Evolutionary conservation across 1,284 basidiomycete genomes (phyloP), one percentile per base, ranked within the genome.

Genomic region (Psilocybe mexicana): DNA sequence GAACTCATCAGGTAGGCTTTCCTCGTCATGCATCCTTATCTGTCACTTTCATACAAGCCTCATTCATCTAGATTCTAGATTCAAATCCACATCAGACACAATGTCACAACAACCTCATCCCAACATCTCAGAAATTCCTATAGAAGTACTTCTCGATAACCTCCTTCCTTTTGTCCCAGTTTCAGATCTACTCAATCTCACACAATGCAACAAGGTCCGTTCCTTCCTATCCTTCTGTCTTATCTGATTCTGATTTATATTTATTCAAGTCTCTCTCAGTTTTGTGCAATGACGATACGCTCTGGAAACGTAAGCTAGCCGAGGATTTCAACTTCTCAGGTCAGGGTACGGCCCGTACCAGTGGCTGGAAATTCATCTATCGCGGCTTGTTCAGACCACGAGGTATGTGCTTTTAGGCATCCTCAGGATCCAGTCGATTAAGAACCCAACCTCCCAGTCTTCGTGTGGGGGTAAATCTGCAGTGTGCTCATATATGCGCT

Each of bases 311-410:
- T 33, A 88, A 84, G 63, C 78, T 92, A 6, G 70, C 80, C 38
- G 68, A 72, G n/a, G 93, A 95, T 69, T 94, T 87, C 76, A 90
- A 93, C 67, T 93, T 92, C 67, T 79, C 84, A 11, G 83, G 84
- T 3, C 76, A 80, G 42, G 80, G 78, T 28, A 92, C 87, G 0
- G 90, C 90, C 14, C 77, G 91, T 24, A 85, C 79, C 18, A 84
- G 75, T 49, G 92, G 92, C 51, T 94, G 86, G 84, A 88, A 88
- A 72, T 82, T 86, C 63, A 85, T 95, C 36, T 95, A 94, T 74
- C 79, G 79, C 51, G 87, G 91, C 2, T 71, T 95, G 66, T 70
- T 85, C 80, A 61, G 82, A 73, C 80, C 80, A 43, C 72, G 70
- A 73, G 77, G 79, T 78, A 59, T 58, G 52, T 43, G 23, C 33